Percentiles rank a stretch among this genome's conserved stretches.
Conservation (phyloP, 805 yeast genomes). For the Myxozyma udenii region DNA sequence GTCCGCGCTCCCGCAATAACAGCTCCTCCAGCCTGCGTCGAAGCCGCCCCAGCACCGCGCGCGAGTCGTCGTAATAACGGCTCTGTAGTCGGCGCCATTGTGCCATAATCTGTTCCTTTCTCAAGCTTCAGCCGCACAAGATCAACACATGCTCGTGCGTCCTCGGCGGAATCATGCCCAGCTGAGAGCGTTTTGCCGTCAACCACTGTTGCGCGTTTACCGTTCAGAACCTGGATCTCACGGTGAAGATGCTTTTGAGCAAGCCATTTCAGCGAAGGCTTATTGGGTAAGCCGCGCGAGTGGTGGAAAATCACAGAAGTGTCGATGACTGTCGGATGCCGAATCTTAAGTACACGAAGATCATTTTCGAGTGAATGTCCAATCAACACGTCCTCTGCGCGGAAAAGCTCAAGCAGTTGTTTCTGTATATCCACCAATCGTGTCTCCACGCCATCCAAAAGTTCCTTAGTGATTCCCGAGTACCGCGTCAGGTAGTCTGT, state of each 20-base stretch:
- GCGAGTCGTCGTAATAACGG: constrained; percentile 26
- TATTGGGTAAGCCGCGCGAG: constrained; percentile 75
- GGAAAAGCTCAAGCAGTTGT: constrained; percentile 48
- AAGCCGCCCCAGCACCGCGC: constrained; percentile 7
- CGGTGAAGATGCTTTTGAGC: constrained; percentile 53
- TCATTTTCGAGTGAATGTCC: constrained; percentile 93
- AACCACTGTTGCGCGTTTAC: constrained; percentile 36
- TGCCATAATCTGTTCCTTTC: constrained; percentile 68
- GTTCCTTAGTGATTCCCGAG: constrained; percentile 82
- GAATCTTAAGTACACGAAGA: constrained; percentile 61
- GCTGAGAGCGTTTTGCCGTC: constrained; percentile 1
- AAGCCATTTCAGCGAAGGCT: constrained; percentile 74
- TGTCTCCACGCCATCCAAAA: constrained; percentile 59
- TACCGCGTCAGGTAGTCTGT: constrained; percentile 76
- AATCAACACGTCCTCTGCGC: constrained; percentile 60
- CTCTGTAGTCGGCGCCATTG: constrained; percentile 34
- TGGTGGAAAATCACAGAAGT: constrained; percentile 74
- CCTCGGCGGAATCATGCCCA: constrained; percentile 88
- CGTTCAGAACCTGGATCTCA: constrained; percentile 56
- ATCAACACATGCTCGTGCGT: constrained; percentile 75
- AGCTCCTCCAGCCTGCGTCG: neutral
- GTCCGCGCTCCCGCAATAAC: constrained; percentile 10
- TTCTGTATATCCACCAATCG: constrained; percentile 66
- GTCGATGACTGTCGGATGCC: constrained; percentile 75
- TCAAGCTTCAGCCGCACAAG: constrained; percentile 65